These are phyloP conservation scores for Phlyctochytrium planicorne DNA, from an alignment of 192 early-diverging fungal genomes.

Conservation along the genomic window DNA sequence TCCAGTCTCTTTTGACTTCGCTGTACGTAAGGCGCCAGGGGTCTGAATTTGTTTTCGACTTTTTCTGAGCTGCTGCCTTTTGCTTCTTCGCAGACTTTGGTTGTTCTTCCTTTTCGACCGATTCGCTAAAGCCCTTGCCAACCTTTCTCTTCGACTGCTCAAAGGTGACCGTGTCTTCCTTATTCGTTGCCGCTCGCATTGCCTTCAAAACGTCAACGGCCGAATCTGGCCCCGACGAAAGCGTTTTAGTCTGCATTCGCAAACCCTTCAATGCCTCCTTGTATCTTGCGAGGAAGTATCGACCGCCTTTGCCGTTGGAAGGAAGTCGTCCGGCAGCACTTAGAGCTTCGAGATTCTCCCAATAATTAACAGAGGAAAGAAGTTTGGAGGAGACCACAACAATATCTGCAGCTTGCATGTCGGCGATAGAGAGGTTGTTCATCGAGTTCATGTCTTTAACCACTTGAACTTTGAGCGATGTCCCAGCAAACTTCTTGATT, in stretches of 20 bases:
- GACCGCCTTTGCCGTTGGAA: slow-evolving; percentile 28
- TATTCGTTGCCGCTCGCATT: slow-evolving; percentile 15
- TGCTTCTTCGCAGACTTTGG: slow-evolving; percentile 10
- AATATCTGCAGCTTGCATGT: slow-evolving; percentile 41
- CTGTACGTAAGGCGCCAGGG: slow-evolving; percentile 35
- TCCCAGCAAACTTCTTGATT: slow-evolving; percentile 43
- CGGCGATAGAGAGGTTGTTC: slow-evolving; percentile 37
- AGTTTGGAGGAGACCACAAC: slow-evolving; percentile 35
- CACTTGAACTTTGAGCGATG: slow-evolving; percentile 19
- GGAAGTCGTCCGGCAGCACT: slow-evolving; percentile 30
- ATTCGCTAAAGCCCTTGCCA: slow-evolving; percentile 23
- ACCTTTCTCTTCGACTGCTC: slow-evolving; percentile 24
- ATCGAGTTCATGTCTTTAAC: slow-evolving; percentile 33
- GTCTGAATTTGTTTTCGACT: slow-evolving; percentile 22
- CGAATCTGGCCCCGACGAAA: slow-evolving; percentile 5
- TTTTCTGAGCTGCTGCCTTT: slow-evolving; percentile 7
- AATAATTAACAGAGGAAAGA: slow-evolving; percentile 33
- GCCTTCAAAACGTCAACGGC: slow-evolving; percentile 2
- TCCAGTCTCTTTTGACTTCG: slow-evolving; percentile 32
- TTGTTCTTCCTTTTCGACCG: slow-evolving; percentile 15
- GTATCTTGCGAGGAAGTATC: slow-evolving; percentile 37
- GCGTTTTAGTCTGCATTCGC: slow-evolving; percentile 19
- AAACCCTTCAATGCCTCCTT: slow-evolving; percentile 26
- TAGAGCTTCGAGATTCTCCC: slow-evolving; percentile 33
- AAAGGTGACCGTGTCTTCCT: slow-evolving; percentile 6